Percentiles rank a stretch among this genome's conserved stretches.
phyloP scores from a whole-genome alignment of 768 basidiomycete genomes.

The Collybia sp. region DNA sequence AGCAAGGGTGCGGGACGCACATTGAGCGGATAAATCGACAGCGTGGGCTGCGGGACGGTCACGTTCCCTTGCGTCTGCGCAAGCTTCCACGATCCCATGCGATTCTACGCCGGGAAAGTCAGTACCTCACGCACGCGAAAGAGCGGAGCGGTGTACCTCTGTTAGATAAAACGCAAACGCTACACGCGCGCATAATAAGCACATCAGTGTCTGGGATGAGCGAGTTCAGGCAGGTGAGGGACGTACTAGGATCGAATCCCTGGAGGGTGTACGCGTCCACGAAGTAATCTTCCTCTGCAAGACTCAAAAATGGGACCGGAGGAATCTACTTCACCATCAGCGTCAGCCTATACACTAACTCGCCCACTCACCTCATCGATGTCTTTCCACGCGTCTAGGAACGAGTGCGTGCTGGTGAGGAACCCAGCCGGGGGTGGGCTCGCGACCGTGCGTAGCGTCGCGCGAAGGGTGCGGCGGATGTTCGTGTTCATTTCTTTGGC shows the following conservation, averaged over 20 bases:
- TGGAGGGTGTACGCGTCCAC: constrained; percentile 55
- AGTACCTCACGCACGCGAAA: background rate
- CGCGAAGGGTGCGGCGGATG: constrained; percentile 52
- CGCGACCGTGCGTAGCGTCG: constrained; percentile 44
- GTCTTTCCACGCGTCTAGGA: constrained; percentile 47
- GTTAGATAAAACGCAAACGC: constrained; percentile 64
- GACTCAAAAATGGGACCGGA: constrained; percentile 53
- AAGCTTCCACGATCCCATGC: constrained; percentile 31
- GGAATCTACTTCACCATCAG: constrained; percentile 49
- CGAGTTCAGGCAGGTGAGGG: background rate
- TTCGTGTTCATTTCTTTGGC: constrained; percentile 50
- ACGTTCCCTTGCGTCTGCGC: constrained; percentile 40
- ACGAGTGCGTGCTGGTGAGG: constrained; percentile 44
- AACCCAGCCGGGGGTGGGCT: constrained; percentile 55
- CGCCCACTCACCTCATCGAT: constrained; percentile 31
- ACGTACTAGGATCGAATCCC: constrained; percentile 59
- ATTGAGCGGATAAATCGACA: constrained; percentile 34
- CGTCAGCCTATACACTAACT: background rate
- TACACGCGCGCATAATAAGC: constrained; percentile 17
- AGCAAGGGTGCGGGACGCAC: constrained; percentile 17
- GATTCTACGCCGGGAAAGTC: constrained; percentile 27
- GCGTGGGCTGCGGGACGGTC: constrained; percentile 36
- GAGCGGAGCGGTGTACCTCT: constrained; percentile 33
- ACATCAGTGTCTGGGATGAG: too few relatives aligned
- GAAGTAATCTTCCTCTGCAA: constrained; percentile 66